These are phyloP conservation scores for Brachypodium distachyon DNA, from an alignment of 202 grass and related monocot species.

Conservation along the genomic window DNA sequence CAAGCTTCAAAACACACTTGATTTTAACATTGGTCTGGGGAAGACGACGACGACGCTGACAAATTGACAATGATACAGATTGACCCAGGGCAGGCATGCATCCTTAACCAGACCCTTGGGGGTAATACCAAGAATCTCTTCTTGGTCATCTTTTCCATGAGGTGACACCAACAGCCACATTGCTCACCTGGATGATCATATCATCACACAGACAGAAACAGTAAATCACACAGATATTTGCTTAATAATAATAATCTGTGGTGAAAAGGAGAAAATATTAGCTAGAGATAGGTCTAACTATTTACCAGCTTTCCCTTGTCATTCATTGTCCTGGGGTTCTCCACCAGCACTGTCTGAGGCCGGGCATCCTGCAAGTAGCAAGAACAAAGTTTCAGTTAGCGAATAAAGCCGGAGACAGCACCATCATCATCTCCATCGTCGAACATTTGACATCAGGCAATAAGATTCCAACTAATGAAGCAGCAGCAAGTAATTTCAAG, in stretches of 20 bases:
- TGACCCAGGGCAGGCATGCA: slow-evolving; percentile 10
- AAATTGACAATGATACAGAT: slow-evolving; percentile 29
- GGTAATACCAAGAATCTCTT: neutral
- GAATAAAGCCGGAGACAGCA: neutral
- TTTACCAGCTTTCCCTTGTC: slow-evolving; percentile 61
- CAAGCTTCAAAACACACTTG: slow-evolving; percentile 65
- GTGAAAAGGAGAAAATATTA: neutral
- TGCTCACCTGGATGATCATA: slow-evolving; percentile 60
- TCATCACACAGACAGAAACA: too few species aligned
- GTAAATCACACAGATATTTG: neutral
- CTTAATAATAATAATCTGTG: neutral
- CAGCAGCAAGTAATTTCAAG: neutral
- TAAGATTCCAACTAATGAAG: slow-evolving; percentile 6
- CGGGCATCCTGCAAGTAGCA: slow-evolving; percentile 33
- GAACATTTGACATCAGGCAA: slow-evolving; percentile 32
- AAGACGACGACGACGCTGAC: neutral
- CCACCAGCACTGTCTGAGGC: slow-evolving; percentile 58
- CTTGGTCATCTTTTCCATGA: slow-evolving; percentile 59
- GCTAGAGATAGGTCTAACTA: neutral
- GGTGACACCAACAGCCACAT: slow-evolving; percentile 53
- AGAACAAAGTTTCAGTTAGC: slow-evolving; percentile 17
- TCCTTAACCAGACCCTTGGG: slow-evolving; percentile 17
- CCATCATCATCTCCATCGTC: neutral
- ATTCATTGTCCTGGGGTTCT: slow-evolving; percentile 72
- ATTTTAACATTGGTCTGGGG: slow-evolving; percentile 19